A percentile compares a stretch with the other conserved stretches of the same genome.
These are phyloP conservation scores for Elsinoe fawcettii DNA, from an alignment of 2,329 filamentous ascomycete genomes.

Conservation along the genomic window DNA sequence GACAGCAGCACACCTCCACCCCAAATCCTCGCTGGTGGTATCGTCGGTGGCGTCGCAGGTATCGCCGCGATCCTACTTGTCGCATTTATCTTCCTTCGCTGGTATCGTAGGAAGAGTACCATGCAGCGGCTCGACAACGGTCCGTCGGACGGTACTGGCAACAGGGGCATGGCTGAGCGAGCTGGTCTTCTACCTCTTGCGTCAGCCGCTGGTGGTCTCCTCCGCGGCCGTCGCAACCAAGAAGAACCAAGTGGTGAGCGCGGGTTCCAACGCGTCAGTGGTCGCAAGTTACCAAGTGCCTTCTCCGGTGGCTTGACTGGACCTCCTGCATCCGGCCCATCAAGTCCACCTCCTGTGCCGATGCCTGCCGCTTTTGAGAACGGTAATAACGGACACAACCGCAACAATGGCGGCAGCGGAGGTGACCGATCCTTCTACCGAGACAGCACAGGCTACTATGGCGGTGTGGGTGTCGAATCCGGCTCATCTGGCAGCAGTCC, in stretches of 20 bases:
- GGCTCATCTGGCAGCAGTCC: slow-evolving; percentile 17
- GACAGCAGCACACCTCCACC: slow-evolving; percentile 34
- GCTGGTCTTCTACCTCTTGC: slow-evolving; percentile 31
- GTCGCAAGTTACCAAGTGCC: slow-evolving; percentile 42
- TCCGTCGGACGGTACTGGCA: slow-evolving; percentile 22
- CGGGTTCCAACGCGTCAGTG: slow-evolving; percentile 41
- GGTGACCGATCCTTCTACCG: slow-evolving; percentile 33
- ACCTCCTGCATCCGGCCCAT: slow-evolving; percentile 4
- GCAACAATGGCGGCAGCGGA: slow-evolving; percentile 26
- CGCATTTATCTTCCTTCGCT: slow-evolving; percentile 46
- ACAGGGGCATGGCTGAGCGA: slow-evolving; percentile 34
- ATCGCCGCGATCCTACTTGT: slow-evolving; percentile 44
- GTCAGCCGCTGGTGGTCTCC: slow-evolving; percentile 30
- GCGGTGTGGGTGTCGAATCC: slow-evolving; percentile 27
- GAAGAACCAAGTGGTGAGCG: slow-evolving; percentile 29
- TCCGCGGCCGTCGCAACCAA: slow-evolving; percentile 17
- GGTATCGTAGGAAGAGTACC: slow-evolving; percentile 37
- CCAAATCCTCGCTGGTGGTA: slow-evolving; percentile 51
- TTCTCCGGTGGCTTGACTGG: slow-evolving; percentile 41
- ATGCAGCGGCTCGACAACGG: slow-evolving; percentile 26
- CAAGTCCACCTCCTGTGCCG: slow-evolving; percentile 21
- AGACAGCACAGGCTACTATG: slow-evolving; percentile 38
- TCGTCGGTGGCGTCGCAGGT: slow-evolving; percentile 55
- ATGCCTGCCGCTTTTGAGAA: slow-evolving; percentile 20
- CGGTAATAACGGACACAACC: slow-evolving; percentile 15